Evolutionary conservation across 257 asterid genomes (phyloP).

Genomic region (Prunella vulgaris): DNA sequence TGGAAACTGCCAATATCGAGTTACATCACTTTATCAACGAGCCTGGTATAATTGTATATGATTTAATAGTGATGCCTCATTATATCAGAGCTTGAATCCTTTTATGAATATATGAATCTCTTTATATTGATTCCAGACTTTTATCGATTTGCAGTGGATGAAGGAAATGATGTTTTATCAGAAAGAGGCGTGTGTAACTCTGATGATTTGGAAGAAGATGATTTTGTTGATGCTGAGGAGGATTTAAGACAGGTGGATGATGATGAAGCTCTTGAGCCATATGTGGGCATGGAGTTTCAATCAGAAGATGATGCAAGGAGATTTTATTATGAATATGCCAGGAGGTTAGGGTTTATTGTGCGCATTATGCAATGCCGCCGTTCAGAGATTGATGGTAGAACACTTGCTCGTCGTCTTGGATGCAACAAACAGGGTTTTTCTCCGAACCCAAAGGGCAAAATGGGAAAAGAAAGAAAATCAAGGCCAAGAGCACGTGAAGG

Average conservation of each 20-base stretch:
- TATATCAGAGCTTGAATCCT: neutral
- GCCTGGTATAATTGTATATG: neutral
- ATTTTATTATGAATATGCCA: slow-evolving; percentile 42
- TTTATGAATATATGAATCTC: neutral
- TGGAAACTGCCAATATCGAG: neutral
- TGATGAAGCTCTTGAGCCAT: slow-evolving; percentile 40
- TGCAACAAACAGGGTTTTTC: slow-evolving; percentile 52
- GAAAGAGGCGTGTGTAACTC: slow-evolving; percentile 26
- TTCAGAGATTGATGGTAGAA: slow-evolving; percentile 46
- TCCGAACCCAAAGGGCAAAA: slow-evolving; percentile 28
- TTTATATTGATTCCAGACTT: neutral
- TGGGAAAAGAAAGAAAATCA: slow-evolving; percentile 32
- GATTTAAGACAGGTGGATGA: slow-evolving; percentile 7
- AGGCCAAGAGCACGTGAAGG: slow-evolving; percentile 47
- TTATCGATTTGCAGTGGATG: slow-evolving; percentile 25
- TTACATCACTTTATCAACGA: neutral
- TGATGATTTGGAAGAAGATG: slow-evolving; percentile 26
- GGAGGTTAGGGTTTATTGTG: slow-evolving; percentile 41
- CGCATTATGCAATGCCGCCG: slow-evolving; percentile 50
- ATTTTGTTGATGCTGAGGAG: slow-evolving; percentile 18
- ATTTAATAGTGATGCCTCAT: neutral
- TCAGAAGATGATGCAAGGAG: slow-evolving; percentile 47
- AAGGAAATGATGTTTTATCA: slow-evolving; percentile 20
- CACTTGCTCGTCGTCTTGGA: slow-evolving; percentile 53
- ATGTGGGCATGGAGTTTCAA: slow-evolving; percentile 52